These are phyloP conservation scores for Trichoderma pleuroti DNA, from an alignment of 2,329 filamentous ascomycete species.

Conservation along the genomic window DNA sequence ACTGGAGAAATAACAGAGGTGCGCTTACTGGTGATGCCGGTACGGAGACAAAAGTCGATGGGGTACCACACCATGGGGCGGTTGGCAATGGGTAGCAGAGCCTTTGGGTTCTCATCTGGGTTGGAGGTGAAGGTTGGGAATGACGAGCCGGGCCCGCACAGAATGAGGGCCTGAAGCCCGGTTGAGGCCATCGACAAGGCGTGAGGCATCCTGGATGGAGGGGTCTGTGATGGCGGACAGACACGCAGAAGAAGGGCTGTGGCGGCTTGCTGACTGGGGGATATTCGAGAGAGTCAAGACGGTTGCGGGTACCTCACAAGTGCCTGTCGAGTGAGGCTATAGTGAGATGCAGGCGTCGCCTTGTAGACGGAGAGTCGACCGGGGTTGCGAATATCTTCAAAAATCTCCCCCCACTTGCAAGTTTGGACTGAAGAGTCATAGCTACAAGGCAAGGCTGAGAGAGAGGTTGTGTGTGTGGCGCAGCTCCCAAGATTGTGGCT, in stretches of 20 bases:
- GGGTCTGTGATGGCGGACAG: neutral
- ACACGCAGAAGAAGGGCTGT: neutral
- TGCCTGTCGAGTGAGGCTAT: neutral
- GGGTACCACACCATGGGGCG: conserved; percentile 89
- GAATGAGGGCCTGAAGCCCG: conserved; percentile 77
- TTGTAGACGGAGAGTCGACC: neutral
- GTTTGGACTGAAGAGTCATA: conserved; percentile 14
- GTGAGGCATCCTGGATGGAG: conserved; percentile 61
- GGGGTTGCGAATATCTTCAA: conserved; percentile 11
- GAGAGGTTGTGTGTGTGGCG: conserved; percentile 1
- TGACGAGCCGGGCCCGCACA: conserved; percentile 78
- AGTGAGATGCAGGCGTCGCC: neutral
- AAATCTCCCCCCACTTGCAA: neutral
- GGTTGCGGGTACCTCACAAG: neutral
- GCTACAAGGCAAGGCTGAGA: conserved; percentile 10
- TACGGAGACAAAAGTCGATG: conserved; percentile 79
- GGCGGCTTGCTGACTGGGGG: neutral
- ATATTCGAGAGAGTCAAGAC: neutral
- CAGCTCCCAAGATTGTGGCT: conserved; percentile 2
- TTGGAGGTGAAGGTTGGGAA: conserved; percentile 80
- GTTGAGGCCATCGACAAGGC: conserved; percentile 68
- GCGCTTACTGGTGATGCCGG: conserved; percentile 67
- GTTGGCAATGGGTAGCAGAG: conserved; percentile 77
- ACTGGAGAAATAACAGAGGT: neutral
- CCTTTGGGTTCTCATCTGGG: conserved; percentile 77